phyloP scores from a whole-genome alignment of 2,329 filamentous ascomycete genomes.

The Fusarium oligoseptatum region DNA sequence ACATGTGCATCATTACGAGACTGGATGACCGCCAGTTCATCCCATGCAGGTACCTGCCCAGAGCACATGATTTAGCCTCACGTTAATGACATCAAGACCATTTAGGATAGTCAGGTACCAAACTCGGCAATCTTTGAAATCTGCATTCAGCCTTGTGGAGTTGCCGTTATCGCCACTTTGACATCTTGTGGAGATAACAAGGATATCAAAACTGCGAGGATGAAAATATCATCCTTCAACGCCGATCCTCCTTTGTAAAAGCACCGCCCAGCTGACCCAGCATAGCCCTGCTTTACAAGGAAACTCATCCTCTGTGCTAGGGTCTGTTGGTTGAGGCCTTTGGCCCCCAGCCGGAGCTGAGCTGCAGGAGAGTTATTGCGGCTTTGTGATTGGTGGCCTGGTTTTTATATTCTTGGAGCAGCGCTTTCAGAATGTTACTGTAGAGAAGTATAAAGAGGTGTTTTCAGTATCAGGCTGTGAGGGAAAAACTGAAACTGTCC shows the following conservation, averaged over 20 bases:
- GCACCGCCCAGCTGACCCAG: neutral
- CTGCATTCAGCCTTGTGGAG: constrained; percentile 2
- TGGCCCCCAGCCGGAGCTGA: neutral
- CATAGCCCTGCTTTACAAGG: neutral
- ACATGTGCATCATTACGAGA: neutral
- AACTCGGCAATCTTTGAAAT: neutral
- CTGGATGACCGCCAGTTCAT: neutral
- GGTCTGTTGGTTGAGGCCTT: neutral
- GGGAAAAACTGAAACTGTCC: neutral
- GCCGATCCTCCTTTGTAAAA: neutral
- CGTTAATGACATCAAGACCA: neutral
- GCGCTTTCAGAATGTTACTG: neutral
- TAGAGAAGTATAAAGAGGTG: neutral
- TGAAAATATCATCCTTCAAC: neutral
- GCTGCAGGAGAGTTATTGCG: neutral
- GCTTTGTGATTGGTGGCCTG: neutral
- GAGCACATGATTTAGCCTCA: neutral
- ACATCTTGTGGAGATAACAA: neutral
- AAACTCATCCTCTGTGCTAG: neutral
- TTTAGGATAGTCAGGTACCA: neutral
- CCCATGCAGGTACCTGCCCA: neutral
- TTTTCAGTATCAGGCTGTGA: neutral
- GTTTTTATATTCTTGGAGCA: neutral
- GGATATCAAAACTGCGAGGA: neutral
- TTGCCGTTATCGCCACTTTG: neutral